These are phyloP conservation scores for Avena atlantica DNA, from an alignment of 176 grass and related monocot species.

Conservation along the genomic window DNA sequence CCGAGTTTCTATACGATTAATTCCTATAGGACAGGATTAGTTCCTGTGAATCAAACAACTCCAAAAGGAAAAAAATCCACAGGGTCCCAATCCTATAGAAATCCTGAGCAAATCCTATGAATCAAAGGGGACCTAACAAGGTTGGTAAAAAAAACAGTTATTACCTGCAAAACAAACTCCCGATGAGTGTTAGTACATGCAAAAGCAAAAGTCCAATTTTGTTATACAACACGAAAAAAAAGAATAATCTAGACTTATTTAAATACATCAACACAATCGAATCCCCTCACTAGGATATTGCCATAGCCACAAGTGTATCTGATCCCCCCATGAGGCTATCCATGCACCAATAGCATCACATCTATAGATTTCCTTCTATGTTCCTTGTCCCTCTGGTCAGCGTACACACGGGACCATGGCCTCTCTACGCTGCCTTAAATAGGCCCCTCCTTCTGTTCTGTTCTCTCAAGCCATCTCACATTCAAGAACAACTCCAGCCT, in stretches of 20 bases:
- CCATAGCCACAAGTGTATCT: conserved; percentile 26
- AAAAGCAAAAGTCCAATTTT: not conserved
- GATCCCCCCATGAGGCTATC: not conserved
- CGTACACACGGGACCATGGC: not conserved
- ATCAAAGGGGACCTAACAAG: not conserved
- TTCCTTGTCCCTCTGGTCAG: not conserved
- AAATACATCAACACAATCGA: not conserved
- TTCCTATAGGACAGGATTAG: too few relatives aligned
- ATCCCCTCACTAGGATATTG: not conserved
- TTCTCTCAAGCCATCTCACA: not conserved
- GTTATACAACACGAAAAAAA: not conserved
- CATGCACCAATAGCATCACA: conserved; percentile 9
- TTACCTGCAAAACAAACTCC: not conserved
- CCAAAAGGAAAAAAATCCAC: too few relatives aligned
- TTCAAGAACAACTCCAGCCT: not conserved
- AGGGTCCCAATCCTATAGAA: too few relatives aligned
- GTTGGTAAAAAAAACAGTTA: not conserved
- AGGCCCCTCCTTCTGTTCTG: not conserved
- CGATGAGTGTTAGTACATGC: too few relatives aligned
- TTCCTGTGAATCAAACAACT: too few relatives aligned
- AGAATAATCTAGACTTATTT: not conserved
- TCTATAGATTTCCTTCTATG: not conserved
- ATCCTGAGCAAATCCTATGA: too few relatives aligned
- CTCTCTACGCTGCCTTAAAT: not conserved
- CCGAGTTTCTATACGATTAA: too few relatives aligned